Percentiles rank a stretch among this genome's conserved stretches.
Evolutionary conservation across 139 green algal species (phyloP).

Genomic region (Chlorella sp.): DNA sequence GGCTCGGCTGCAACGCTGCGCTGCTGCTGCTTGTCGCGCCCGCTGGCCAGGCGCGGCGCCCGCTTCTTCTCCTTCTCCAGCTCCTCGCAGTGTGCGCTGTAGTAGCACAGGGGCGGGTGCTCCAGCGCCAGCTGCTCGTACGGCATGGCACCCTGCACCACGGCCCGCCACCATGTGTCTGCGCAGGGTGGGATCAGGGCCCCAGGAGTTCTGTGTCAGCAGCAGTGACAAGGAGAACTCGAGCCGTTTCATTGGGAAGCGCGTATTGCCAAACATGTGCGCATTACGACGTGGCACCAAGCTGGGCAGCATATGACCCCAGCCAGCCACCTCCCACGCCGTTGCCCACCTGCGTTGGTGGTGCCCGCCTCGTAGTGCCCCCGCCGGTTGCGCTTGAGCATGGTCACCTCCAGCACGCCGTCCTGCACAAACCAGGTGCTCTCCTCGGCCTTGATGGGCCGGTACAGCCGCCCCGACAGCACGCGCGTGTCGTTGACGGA

Average conservation of each 20-base stretch:
- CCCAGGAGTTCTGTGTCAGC: neutral
- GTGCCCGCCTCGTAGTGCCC: conserved; percentile 76
- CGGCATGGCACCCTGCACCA: conserved; percentile 36
- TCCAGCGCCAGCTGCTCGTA: conserved; percentile 35
- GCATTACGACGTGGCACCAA: too few relatives aligned
- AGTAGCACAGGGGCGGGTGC: conserved; percentile 49
- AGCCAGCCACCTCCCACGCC: neutral
- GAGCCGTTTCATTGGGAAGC: neutral
- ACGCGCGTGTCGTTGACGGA: conserved; percentile 47
- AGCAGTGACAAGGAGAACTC: neutral
- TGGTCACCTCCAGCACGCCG: conserved; percentile 73
- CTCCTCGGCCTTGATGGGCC: conserved; percentile 73
- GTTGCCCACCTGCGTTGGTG: conserved; percentile 60
- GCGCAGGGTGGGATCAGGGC: conserved; percentile 14
- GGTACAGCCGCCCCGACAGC: conserved; percentile 61
- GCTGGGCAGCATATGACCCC: neutral
- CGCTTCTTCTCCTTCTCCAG: neutral
- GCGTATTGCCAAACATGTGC: neutral
- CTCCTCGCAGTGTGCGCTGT: conserved; percentile 26
- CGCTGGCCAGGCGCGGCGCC: neutral
- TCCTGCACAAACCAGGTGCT: conserved; percentile 81
- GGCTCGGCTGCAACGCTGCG: neutral
- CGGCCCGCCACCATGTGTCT: conserved; percentile 74
- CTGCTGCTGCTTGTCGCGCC: conserved; percentile 2
- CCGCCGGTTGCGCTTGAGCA: conserved; percentile 83